Base-by-base conservation (phyloP, 306 rosid genomes). In the Dalbergia cochinchinensis region DNA sequence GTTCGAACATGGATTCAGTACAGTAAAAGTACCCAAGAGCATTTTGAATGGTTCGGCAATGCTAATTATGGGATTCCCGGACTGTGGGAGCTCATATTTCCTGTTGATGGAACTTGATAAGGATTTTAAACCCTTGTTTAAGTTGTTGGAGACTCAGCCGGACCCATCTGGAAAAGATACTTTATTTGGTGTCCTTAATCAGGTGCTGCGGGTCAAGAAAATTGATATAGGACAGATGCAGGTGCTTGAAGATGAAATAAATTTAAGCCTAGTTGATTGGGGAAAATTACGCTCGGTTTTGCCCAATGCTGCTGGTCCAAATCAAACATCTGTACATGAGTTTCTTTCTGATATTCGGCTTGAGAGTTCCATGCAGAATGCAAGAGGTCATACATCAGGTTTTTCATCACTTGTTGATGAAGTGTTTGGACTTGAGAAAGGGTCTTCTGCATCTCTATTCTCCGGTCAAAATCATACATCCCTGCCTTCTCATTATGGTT, bases 31-130 rank as follows among this genome's bases (percentile, higher is more conserved):
- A 82, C 94, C 99, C 19, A 93, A 91, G 84, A 82, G 69, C 87
- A 70, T 91, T 83, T 86, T 66, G 31, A 86, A 86, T 80, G 96
- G 96, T 87, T 91, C 97, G 54, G 61, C 87, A 78, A 77, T 83
- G 90, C 90, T 95, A 79, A 65, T 93, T 82, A 89, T 95, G 98
- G 99, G 93, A 70, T 95, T 95, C 84, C 98, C 99, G 39, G 99
- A 95, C 66, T 89, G 97, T 80, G 93, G 96, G 84, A 89, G 92
- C 78, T 90, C 96, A 45, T 91, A 91, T 80, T 90, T 89, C 87
- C 88, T 96, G 89, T 82, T 90, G 62, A 86, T 96, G 96, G 88
- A 93, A 63, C 99, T 93, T 75, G 98, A 96, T 86, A 93, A 90
- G 87, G 97, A 91, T 85, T 96, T 91, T 66, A 91, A 91, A 80